These are phyloP conservation scores for Neocatenulostroma microsporum DNA, from an alignment of 2,329 filamentous ascomycete species.

Conservation along the genomic window DNA sequence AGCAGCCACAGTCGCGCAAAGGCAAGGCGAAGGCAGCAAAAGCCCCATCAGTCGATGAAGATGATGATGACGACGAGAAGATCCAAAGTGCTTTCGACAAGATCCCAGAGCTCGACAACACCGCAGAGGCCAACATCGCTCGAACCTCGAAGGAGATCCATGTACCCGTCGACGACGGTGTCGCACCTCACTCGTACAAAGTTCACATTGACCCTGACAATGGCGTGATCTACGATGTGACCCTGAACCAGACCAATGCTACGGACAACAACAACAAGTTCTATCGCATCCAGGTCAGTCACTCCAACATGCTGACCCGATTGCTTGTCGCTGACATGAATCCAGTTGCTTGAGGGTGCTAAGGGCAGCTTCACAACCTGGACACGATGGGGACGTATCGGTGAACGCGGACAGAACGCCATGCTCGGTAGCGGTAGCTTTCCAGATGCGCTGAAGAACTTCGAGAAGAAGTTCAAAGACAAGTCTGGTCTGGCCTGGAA, in stretches of 20 bases:
- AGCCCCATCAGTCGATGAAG: too few species aligned
- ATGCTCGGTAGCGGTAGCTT: conserved; percentile 34
- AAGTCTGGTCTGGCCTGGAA: conserved; percentile 49
- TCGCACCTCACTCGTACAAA: conserved; percentile 24
- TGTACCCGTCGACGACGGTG: conserved; percentile 43
- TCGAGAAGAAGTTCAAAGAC: conserved; percentile 51
- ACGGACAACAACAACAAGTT: conserved; percentile 74
- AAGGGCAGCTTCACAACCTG: conserved; percentile 33
- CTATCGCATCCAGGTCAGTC: conserved; percentile 62
- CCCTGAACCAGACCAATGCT: conserved; percentile 69
- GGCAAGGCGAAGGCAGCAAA: too few species aligned
- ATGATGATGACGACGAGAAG: conserved; percentile 3
- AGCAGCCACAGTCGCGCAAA: too few species aligned
- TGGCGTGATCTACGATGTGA: conserved; percentile 67
- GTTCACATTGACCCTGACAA: conserved; percentile 58
- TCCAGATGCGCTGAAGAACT: conserved; percentile 35
- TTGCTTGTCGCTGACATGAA: too few species aligned
- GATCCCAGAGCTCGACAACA: too few species aligned
- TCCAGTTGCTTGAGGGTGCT: conserved; percentile 37
- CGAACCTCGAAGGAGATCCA: conserved; percentile 26
- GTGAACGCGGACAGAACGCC: conserved; percentile 43
- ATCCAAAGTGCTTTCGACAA: conserved; percentile 5
- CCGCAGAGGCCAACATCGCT: conserved; percentile 4
- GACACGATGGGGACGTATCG: conserved; percentile 73
- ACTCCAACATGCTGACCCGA: too few species aligned